A percentile compares a stretch with the other conserved stretches of the same genome.
These are phyloP conservation scores for Singerocomus rubriflavus DNA, from an alignment of 1,284 basidiomycete genomes.

Conservation along the genomic window DNA sequence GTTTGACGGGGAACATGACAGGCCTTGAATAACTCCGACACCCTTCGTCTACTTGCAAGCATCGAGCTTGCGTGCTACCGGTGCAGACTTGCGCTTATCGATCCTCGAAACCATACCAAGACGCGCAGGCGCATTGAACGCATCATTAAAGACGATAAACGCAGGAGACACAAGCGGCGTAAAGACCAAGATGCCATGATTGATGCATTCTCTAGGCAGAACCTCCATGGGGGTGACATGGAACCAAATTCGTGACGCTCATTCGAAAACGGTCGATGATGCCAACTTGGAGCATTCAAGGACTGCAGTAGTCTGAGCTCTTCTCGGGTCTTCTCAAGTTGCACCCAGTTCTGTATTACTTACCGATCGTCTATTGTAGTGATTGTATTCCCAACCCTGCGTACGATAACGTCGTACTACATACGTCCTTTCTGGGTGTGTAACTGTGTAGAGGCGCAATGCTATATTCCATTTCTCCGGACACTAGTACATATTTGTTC, in stretches of 20 bases:
- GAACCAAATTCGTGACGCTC: conserved; percentile 26
- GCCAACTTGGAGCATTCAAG: conserved; percentile 10
- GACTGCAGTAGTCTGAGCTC: conserved; percentile 10
- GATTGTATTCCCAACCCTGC: conserved; percentile 13
- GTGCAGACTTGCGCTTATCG: conserved; percentile 61
- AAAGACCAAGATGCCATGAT: conserved; percentile 79
- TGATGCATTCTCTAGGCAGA: conserved; percentile 67
- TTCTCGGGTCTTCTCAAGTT: conserved; percentile 5
- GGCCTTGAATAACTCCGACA: conserved; percentile 78
- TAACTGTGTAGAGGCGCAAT: conserved; percentile 5
- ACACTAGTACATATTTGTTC: too few relatives aligned
- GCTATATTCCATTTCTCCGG: background rate
- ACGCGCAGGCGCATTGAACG: conserved; percentile 67
- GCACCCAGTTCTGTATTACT: conserved; percentile 23
- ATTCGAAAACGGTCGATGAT: conserved; percentile 3
- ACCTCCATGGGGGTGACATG: conserved; percentile 40
- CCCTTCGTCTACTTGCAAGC: conserved; percentile 70
- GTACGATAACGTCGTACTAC: conserved; percentile 3
- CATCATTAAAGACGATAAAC: conserved; percentile 75
- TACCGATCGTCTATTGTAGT: conserved; percentile 20
- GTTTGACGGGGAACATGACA: conserved; percentile 28
- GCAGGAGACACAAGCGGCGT: conserved; percentile 70
- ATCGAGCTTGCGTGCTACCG: conserved; percentile 78
- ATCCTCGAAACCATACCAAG: conserved; percentile 61
- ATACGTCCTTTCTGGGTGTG: conserved; percentile 3